Evolutionary conservation across 306 rosid genomes (phyloP).

Genomic region (Malus orientalis): DNA sequence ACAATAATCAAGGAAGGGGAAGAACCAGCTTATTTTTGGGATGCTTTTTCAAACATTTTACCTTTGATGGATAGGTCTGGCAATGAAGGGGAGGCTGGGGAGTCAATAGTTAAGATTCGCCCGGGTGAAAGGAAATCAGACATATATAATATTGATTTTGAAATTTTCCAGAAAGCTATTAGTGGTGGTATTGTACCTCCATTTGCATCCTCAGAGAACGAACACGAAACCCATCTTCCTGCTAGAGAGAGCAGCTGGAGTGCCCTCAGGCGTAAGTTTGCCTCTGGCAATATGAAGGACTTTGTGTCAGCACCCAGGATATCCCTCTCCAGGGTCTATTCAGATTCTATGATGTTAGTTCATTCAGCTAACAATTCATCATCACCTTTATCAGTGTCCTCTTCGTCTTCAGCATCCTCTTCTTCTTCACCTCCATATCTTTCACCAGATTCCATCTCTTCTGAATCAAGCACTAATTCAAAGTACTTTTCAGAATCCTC

Average conservation of each 20-base stretch:
- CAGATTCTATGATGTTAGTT: constrained; percentile 68
- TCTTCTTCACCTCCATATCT: constrained; percentile 53
- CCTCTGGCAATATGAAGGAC: constrained; percentile 60
- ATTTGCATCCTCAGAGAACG: constrained; percentile 62
- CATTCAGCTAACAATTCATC: constrained; percentile 45
- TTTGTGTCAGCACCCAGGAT: constrained; percentile 61
- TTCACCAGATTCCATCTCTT: constrained; percentile 77
- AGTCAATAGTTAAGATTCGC: constrained; percentile 20
- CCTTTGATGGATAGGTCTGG: constrained; percentile 75
- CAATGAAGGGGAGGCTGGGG: constrained; percentile 29
- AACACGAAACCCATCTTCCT: constrained; percentile 90
- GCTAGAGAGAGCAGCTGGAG: constrained; percentile 95
- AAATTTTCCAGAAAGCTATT: constrained; percentile 78
- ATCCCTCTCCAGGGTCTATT: constrained; percentile 67
- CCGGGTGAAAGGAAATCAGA: constrained; percentile 66
- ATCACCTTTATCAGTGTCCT: constrained; percentile 39
- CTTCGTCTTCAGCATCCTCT: constrained; percentile 38
- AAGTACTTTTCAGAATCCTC: constrained; percentile 60
- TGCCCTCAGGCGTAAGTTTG: constrained; percentile 68
- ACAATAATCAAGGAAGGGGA: constrained; percentile 68
- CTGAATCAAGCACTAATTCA: constrained; percentile 65
- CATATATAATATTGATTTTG: constrained; percentile 69
- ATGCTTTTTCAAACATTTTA: constrained; percentile 59
- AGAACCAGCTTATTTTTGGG: constrained; percentile 75
- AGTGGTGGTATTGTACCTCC: constrained; percentile 95